These are phyloP conservation scores for Huntiella bhutanensis DNA, from an alignment of 2,329 filamentous ascomycete species.

Conservation along the genomic window DNA sequence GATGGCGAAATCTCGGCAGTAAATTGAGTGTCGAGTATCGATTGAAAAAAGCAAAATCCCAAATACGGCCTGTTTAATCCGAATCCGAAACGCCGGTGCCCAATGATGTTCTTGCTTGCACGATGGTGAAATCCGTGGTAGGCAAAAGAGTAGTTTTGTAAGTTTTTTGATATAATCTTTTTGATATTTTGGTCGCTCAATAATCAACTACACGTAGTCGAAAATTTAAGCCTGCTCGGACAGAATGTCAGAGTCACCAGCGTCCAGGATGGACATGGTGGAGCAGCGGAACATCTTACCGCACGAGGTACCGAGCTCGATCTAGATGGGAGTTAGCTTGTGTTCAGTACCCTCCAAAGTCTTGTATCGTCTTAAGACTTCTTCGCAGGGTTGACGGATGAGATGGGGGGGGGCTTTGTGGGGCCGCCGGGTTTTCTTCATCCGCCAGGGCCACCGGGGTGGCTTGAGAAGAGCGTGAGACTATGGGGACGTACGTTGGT, in stretches of 20 bases:
- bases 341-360: slow-evolving; percentile 67
- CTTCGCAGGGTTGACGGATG: slow-evolving; percentile 58
- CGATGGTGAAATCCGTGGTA: neutral
- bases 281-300: slow-evolving; percentile 98
- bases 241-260: slow-evolving; percentile 96
- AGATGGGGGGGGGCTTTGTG: neutral
- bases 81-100: slow-evolving; percentile 7
- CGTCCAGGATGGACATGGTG: slow-evolving; percentile 92
- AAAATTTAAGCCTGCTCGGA: slow-evolving; percentile 36
- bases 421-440: slow-evolving; percentile 18
- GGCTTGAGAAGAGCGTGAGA: neutral
- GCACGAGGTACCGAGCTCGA: slow-evolving; percentile 93
- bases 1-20: too few relatives aligned
- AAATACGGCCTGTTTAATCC: slow-evolving; percentile 2
- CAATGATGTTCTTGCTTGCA: slow-evolving; percentile 1
- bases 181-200: slow-evolving; percentile 4
- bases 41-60: slow-evolving; percentile 5
- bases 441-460: slow-evolving; percentile 8
- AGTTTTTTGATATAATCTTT: slow-evolving; percentile 2
- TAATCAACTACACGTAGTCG: slow-evolving; percentile 6
- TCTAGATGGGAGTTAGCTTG: slow-evolving; percentile 49
- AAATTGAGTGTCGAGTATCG: too few relatives aligned
- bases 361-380: slow-evolving; percentile 43
- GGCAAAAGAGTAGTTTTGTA: slow-evolving; percentile 1
- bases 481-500: slow-evolving; percentile 76